Conservation (phyloP, 2,329 filamentous ascomycete species). For the Penicillium occitanis region DNA sequence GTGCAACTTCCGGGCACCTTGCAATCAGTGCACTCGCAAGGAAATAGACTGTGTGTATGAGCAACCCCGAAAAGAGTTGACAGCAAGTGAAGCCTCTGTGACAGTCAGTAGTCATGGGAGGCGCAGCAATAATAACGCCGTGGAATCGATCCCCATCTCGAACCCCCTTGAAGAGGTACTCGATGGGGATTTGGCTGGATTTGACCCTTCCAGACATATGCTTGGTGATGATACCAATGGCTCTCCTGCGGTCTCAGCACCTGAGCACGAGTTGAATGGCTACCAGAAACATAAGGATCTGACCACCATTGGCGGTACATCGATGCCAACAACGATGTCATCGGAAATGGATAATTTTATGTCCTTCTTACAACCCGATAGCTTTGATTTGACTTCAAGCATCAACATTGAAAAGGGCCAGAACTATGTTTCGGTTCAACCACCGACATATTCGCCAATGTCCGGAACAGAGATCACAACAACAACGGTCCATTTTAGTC, state of each 20-base stretch:
- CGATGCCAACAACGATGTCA: not conserved
- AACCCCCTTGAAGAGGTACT: not conserved
- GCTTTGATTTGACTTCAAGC: not conserved
- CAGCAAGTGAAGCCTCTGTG: not conserved
- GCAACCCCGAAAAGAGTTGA: not conserved
- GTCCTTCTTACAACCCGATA: not conserved
- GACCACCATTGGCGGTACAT: not conserved
- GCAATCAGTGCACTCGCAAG: conserved; percentile 19
- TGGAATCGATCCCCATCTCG: not conserved
- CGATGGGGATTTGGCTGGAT: not conserved
- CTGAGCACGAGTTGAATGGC: not conserved
- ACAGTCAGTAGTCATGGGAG: not conserved
- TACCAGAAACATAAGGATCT: not conserved
- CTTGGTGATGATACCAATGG: not conserved
- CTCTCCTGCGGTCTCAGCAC: not conserved
- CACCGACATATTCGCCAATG: not conserved
- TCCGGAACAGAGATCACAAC: not conserved
- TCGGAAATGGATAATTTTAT: not conserved
- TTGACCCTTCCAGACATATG: not conserved
- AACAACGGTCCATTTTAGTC: conserved; percentile 1
- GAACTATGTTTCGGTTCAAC: not conserved
- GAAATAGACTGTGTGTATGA: conserved; percentile 16
- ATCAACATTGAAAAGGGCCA: not conserved
- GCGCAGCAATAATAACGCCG: not conserved
- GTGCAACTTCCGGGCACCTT: conserved; percentile 18